A percentile compares a stretch with the other conserved stretches of the same genome.
Conservation (phyloP, 2,329 filamentous ascomycete species). For the Fonsecaea monophora region DNA sequence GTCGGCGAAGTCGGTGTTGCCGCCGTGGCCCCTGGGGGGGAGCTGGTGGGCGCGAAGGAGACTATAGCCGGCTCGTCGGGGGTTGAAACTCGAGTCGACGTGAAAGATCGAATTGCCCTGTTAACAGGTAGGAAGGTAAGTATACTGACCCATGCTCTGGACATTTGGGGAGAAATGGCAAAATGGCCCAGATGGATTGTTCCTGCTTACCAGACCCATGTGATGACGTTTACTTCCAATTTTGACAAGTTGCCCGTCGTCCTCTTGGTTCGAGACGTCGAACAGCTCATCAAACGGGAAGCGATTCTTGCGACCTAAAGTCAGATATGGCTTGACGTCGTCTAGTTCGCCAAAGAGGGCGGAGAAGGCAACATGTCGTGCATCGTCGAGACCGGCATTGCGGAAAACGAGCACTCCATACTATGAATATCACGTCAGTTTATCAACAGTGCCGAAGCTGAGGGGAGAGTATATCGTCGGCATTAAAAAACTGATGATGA, state of each 20-base stretch:
- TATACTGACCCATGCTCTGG: neutral
- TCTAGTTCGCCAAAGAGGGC: constrained; percentile 62
- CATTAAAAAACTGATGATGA: no score
- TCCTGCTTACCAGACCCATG: constrained; percentile 48
- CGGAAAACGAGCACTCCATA: constrained; percentile 63
- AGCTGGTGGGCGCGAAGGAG: constrained; percentile 59
- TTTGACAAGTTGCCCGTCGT: constrained; percentile 54
- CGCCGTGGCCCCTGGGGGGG: constrained; percentile 57
- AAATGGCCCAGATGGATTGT: neutral
- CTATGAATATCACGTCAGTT: constrained; percentile 42
- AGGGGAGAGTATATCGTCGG: neutral
- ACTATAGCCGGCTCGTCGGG: constrained; percentile 60
- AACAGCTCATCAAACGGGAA: constrained; percentile 61
- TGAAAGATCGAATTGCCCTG: constrained; percentile 62
- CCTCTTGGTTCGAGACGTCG: constrained; percentile 63
- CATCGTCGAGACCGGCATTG: constrained; percentile 58
- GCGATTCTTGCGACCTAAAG: constrained; percentile 55
- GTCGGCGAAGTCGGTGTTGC: constrained; percentile 62
- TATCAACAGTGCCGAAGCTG: no score
- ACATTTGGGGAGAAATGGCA: neutral
- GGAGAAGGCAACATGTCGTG: constrained; percentile 59
- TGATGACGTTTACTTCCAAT: constrained; percentile 51
- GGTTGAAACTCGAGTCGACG: constrained; percentile 63
- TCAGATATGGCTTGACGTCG: constrained; percentile 59
- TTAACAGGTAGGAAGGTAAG: neutral